Conservation (phyloP, 2,329 filamentous ascomycete species). For the Dactylellina sp. region DNA sequence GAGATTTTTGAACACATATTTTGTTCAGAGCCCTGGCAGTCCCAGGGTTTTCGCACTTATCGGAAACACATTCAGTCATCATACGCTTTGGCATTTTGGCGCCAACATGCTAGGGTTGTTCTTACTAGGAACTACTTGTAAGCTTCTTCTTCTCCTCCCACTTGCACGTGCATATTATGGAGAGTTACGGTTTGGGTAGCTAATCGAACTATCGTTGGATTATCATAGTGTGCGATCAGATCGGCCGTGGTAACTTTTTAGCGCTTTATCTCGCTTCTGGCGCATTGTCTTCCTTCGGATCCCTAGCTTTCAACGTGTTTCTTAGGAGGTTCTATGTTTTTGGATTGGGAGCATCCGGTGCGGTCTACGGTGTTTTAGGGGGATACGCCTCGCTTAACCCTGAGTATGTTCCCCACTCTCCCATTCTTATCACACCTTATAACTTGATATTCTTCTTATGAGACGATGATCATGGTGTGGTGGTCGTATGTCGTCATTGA, state of each 20-base stretch:
- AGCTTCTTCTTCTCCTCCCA: constrained; percentile 14
- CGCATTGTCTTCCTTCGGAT: constrained; percentile 71
- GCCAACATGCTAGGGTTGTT: constrained; percentile 75
- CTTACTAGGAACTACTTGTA: constrained; percentile 72
- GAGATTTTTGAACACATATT: constrained; percentile 75
- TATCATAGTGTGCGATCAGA: constrained; percentile 72
- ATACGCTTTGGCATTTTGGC: constrained; percentile 71
- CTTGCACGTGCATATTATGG: too few species aligned
- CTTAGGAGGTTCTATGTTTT: constrained; percentile 65
- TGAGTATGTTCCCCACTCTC: constrained; percentile 37
- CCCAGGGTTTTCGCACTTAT: constrained; percentile 74
- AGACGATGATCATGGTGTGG: too few species aligned
- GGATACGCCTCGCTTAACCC: constrained; percentile 66
- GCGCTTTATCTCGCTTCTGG: constrained; percentile 74
- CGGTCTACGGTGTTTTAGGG: constrained; percentile 71
- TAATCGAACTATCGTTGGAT: background rate
- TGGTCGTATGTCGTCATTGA: too few species aligned
- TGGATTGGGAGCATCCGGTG: constrained; percentile 76
- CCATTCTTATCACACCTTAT: background rate
- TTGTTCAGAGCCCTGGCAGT: constrained; percentile 74
- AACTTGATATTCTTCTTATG: too few species aligned
- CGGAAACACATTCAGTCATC: constrained; percentile 77
- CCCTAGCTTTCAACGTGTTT: constrained; percentile 66
- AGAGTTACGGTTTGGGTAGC: background rate
- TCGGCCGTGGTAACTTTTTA: constrained; percentile 76